Evolutionary conservation across 2,329 filamentous ascomycete genomes (phyloP), one percentile per base, ranked within the genome.

Genomic region (Blumeria hordei): DNA sequence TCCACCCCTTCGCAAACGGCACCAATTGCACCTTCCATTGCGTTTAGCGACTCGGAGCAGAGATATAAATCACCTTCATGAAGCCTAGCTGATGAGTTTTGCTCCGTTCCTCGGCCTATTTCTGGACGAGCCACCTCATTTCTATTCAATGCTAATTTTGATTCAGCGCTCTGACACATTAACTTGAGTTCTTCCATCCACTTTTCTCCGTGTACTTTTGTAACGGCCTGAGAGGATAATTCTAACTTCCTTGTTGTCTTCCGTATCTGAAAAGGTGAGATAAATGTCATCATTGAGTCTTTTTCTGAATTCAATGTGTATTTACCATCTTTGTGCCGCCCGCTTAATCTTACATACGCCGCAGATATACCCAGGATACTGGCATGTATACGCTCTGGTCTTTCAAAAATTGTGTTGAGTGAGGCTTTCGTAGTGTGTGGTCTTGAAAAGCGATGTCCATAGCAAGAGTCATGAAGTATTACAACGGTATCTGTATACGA

Each of bases 1-100:
- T 98, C 92, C 0, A 98, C 80, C 0, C 86, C 93, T 62, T 98
- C 92, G 63, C 88, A 90, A 0, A 96, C 85, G 28, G 88, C 92
- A 11, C 93, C 92, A 4, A 98, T 69, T 3, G 90, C 88, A 11
- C 90, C 88, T 66, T 98, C 84, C 58, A 98, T 81, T 0, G 92
- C 90, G 59, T 85, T 75, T 52, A 92, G 69, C 0, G 92, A 96
- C 63, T 94, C 88, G 0, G 81, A 70, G 62, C 87, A 94, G 6
- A 98, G 74, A 64, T 96, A 98, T 0, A 98, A 71, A 67, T 98
- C 92, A 2, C 88, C 88, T 63, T 88, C 79, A 60, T 96, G 88
- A 16, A 96, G 74, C 57, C 74, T 69, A 0, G 75, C 71, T 3
- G 69, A 62, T 5, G 67, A 6, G 16, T 3, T 63, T 53, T 65